phyloP scores from a whole-genome alignment of 768 basidiomycete species.

The Sporobolomyces roseus region DNA sequence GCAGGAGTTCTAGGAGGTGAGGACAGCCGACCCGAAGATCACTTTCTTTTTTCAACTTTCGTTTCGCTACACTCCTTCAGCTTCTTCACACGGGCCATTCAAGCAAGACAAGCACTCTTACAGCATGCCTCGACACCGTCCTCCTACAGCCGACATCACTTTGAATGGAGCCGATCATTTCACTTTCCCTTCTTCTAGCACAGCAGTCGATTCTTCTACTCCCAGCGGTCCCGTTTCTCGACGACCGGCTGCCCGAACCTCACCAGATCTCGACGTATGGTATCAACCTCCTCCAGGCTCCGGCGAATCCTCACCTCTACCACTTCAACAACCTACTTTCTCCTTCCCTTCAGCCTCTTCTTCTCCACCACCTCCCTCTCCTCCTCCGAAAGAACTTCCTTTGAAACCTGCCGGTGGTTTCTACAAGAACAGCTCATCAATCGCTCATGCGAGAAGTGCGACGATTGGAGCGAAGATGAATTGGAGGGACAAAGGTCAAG shows the following conservation, averaged over 20 bases:
- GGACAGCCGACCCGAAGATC: not conserved
- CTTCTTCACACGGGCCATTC: not conserved
- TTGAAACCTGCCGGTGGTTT: constrained; percentile 8
- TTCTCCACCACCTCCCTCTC: constrained; percentile 17
- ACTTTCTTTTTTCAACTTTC: constrained; percentile 1
- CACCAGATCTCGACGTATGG: constrained; percentile 33
- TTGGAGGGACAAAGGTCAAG: constrained; percentile 36
- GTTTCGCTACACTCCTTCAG: not conserved
- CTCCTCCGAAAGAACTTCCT: constrained; percentile 18
- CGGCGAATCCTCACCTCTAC: not conserved
- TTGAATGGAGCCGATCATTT: constrained; percentile 23
- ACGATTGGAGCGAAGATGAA: constrained; percentile 12
- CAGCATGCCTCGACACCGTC: constrained; percentile 23
- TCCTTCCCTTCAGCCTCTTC: constrained; percentile 25
- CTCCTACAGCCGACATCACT: constrained; percentile 15
- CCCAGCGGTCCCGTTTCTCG: constrained; percentile 4
- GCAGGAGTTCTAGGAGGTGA: not conserved
- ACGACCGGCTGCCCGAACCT: constrained; percentile 14
- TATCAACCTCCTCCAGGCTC: not conserved
- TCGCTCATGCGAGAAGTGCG: constrained; percentile 20
- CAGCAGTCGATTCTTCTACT: constrained; percentile 11
- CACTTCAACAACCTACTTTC: constrained; percentile 20
- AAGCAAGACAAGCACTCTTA: not conserved
- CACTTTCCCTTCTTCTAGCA: constrained; percentile 16
- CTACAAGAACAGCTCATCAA: constrained; percentile 38